These are phyloP conservation scores for Sclerotiophoma versabilis DNA, from an alignment of 2,329 filamentous ascomycete genomes.

Conservation along the genomic window DNA sequence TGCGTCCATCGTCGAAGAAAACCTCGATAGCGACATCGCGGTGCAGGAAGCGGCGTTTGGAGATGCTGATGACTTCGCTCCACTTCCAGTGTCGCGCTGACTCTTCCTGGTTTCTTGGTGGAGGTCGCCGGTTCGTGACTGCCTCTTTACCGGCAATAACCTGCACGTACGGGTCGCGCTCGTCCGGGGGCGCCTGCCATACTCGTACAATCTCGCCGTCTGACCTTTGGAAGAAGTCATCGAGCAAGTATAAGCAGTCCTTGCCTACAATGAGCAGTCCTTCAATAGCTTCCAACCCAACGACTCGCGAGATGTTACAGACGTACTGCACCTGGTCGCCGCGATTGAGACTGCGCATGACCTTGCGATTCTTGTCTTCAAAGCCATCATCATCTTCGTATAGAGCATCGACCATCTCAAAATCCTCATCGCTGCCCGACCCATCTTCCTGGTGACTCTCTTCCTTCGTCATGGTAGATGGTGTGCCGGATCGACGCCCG, in stretches of 20 bases:
- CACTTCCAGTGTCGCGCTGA: constrained; percentile 93
- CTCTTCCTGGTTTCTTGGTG: constrained; percentile 57
- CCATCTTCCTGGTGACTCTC: constrained; percentile 40
- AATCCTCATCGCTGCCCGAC: constrained; percentile 78
- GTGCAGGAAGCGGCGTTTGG: constrained; percentile 93
- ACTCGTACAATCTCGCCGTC: constrained; percentile 98
- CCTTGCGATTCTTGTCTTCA: constrained; percentile 97
- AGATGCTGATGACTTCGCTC: constrained; percentile 93
- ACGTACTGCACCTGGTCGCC: constrained; percentile 93
- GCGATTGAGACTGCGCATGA: constrained; percentile 90
- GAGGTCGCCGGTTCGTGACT: constrained; percentile 55
- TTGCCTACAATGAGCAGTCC: constrained; percentile 93
- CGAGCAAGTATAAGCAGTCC: constrained; percentile 89
- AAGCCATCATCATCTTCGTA: constrained; percentile 84
- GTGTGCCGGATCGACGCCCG: constrained; percentile 26
- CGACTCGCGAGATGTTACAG: constrained; percentile 93
- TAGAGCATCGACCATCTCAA: constrained; percentile 93
- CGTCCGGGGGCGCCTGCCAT: constrained; percentile 89
- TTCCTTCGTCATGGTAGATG: constrained; percentile 27
- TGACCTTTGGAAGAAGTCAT: constrained; percentile 93
- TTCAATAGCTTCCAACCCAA: constrained; percentile 91
- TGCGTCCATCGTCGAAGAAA: constrained; percentile 96
- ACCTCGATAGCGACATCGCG: constrained; percentile 96
- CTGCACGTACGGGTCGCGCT: constrained; percentile 92
- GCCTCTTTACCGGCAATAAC: constrained; percentile 84